Base-by-base conservation (phyloP, 352 stramenopile species). In the Aphanomyces astaci region DNA sequence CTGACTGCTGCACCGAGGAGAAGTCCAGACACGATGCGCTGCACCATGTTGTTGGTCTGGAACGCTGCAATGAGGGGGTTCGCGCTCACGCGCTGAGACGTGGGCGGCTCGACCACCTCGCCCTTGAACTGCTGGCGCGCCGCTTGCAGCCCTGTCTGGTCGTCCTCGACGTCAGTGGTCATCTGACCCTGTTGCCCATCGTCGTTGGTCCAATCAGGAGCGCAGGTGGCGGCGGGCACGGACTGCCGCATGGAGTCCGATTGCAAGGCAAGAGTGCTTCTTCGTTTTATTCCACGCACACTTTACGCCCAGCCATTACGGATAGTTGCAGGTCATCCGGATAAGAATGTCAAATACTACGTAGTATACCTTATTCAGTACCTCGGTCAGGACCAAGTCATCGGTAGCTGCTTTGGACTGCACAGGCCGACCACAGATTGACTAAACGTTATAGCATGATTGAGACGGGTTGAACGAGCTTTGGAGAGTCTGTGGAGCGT, bases 1-100 rank as follows among this genome's bases (percentile, higher is more conserved):
- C 80, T 89, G 56, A 90, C 85, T 15, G 86, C 71, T n/a, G 81
- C 79, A 56, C 76, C 76, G 3, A 90, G 72, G 48, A 88, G 73
- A 2, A 79, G 59, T 27, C 81, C 78, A 31, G 81, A 89, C 27
- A 88, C 64, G 22, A 84, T 67, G 45, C 82, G 81, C 72, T 90
- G 82, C 25, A 87, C 74, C 24, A 77, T 73, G 60, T 90, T 90
- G 33, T 52, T 68, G 10, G 62, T 68, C 33, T 68, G 62, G 2
- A 59, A 31, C n/a, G 39, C 4, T 27, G 48, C 31, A 24, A 68
- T 40, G 22, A 68, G 22, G n/a, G 49, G n/a, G 33, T 60, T 33
- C 19, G 22, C 4, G 3, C 39, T 59, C 7, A 30, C 28, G 9
- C 11, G 43, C 0, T 24, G 13, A 25, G 22, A 19, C 11, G 28